Conservation (phyloP, 2,329 filamentous ascomycete genomes). For the Cadophora malorum region DNA sequence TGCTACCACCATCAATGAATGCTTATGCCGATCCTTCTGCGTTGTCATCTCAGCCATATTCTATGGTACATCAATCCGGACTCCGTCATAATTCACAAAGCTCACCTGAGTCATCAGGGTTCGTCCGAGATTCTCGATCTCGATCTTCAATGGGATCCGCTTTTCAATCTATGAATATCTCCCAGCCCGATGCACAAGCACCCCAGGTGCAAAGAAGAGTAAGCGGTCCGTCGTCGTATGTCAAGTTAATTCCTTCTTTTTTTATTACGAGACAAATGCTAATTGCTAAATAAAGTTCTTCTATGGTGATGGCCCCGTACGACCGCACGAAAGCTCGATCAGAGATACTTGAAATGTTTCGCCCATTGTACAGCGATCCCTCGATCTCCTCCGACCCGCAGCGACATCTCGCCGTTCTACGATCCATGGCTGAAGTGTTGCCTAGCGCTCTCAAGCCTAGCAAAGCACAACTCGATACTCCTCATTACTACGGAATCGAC, state of each 20-base stretch:
- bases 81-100: slow-evolving; percentile 47
- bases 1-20: slow-evolving; percentile 42
- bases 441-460: slow-evolving; percentile 48
- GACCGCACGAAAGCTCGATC: slow-evolving; percentile 47
- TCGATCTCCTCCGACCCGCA: slow-evolving; percentile 45
- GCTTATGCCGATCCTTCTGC: slow-evolving; percentile 43
- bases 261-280: slow-evolving; percentile 16
- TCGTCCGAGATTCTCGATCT: slow-evolving; percentile 43
- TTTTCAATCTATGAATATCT: slow-evolving; percentile 46
- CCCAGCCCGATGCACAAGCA: slow-evolving; percentile 36
- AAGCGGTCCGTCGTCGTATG: slow-evolving; percentile 34
- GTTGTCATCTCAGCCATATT: slow-evolving; percentile 45
- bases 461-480: slow-evolving; percentile 48
- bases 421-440: slow-evolving; percentile 44
- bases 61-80: slow-evolving; percentile 46
- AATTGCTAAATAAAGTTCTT: slow-evolving; percentile 37
- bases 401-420: slow-evolving; percentile 44
- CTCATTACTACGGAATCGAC: slow-evolving; percentile 52
- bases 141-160: slow-evolving; percentile 44
- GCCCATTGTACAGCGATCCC: slow-evolving; percentile 46
- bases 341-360: slow-evolving; percentile 47
- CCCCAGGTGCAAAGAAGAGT: slow-evolving; percentile 31
- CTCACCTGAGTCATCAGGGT: slow-evolving; percentile 48
- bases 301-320: slow-evolving; percentile 44
- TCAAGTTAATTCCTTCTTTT: slow-evolving; percentile 6